A percentile compares a stretch with the other conserved stretches of the same genome.
These are phyloP conservation scores for Boletellus deceptivus DNA, from an alignment of 1,284 basidiomycete genomes.

Conservation along the genomic window DNA sequence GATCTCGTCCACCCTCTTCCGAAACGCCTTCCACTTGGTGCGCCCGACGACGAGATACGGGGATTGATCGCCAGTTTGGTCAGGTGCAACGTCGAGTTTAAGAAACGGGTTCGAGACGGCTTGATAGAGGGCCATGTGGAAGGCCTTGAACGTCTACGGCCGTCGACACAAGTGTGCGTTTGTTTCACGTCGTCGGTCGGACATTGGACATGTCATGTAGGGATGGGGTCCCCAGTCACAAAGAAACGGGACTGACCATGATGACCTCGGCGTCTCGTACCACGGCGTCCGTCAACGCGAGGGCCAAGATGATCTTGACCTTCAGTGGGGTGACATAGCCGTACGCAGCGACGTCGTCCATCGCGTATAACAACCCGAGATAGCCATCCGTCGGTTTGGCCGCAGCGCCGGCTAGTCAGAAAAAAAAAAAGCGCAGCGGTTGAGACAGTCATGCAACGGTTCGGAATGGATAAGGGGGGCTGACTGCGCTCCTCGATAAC, in stretches of 20 bases:
- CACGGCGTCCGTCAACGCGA: constrained; percentile 73
- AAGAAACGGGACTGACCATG: constrained; percentile 51
- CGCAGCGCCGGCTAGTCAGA: constrained; percentile 42
- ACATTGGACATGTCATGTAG: background rate
- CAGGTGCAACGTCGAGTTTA: constrained; percentile 50
- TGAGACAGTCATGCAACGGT: constrained; percentile 1
- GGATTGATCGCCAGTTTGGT: constrained; percentile 49
- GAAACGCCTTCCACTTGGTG: constrained; percentile 67
- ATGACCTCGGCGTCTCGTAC: constrained; percentile 74
- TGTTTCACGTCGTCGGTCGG: too few relatives aligned
- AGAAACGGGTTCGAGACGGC: constrained; percentile 79
- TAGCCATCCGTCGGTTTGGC: constrained; percentile 70
- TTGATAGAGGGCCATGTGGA: constrained; percentile 78
- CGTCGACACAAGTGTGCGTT: background rate
- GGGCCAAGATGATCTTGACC: constrained; percentile 74
- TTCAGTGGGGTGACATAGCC: constrained; percentile 81
- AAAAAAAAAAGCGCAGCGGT: background rate
- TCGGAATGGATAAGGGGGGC: constrained; percentile 7
- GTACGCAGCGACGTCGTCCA: constrained; percentile 82
- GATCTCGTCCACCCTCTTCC: constrained; percentile 69
- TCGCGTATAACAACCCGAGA: constrained; percentile 71
- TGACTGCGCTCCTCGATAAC: constrained; percentile 70
- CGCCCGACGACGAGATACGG: constrained; percentile 58
- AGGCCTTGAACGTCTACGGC: constrained; percentile 72
- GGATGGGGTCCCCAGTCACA: background rate